These are phyloP conservation scores for Paulownia fortunei DNA, from an alignment of 257 asterid species.

Conservation along the genomic window DNA sequence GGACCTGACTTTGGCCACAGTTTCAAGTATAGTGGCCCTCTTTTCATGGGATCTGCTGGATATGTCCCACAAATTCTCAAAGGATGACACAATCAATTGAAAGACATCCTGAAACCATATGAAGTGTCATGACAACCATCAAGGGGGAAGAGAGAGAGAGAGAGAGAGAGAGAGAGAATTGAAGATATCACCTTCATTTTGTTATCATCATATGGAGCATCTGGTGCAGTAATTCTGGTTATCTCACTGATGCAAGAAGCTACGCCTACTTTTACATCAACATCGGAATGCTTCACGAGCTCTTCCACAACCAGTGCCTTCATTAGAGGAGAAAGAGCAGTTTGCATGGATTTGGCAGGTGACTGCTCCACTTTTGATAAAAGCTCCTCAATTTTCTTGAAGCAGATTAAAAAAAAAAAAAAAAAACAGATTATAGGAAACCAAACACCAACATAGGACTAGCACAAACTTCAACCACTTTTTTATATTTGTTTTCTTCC, in stretches of 20 bases:
- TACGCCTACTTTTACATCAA: conserved; percentile 85
- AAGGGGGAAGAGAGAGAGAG: conserved; percentile 1
- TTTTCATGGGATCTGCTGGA: conserved; percentile 78
- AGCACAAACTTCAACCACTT: conserved; percentile 17
- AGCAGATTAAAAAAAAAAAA: conserved; percentile 23
- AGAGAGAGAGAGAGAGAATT: background rate
- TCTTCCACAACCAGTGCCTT: conserved; percentile 64
- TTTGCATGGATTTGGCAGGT: conserved; percentile 74
- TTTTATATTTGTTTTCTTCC: background rate
- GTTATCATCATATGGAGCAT: conserved; percentile 95
- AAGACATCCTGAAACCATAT: conserved; percentile 72
- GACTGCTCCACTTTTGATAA: conserved; percentile 95
- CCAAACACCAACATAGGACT: background rate
- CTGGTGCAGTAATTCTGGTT: conserved; percentile 97
- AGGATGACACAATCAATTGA: conserved; percentile 89
- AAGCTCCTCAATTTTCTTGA: conserved; percentile 64
- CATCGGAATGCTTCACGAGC: conserved; percentile 75
- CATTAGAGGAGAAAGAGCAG: conserved; percentile 71
- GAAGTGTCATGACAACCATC: conserved; percentile 32
- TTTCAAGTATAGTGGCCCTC: conserved; percentile 86
- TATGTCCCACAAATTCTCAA: conserved; percentile 69
- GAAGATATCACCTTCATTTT: conserved; percentile 74
- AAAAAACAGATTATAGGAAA: conserved; percentile 8
- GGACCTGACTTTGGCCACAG: conserved; percentile 94
- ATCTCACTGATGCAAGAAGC: conserved; percentile 98